Evolutionary conservation across 805 yeast species (phyloP), one percentile per base, ranked within the genome.

Genomic region (Monosporozyma aerobia): DNA sequence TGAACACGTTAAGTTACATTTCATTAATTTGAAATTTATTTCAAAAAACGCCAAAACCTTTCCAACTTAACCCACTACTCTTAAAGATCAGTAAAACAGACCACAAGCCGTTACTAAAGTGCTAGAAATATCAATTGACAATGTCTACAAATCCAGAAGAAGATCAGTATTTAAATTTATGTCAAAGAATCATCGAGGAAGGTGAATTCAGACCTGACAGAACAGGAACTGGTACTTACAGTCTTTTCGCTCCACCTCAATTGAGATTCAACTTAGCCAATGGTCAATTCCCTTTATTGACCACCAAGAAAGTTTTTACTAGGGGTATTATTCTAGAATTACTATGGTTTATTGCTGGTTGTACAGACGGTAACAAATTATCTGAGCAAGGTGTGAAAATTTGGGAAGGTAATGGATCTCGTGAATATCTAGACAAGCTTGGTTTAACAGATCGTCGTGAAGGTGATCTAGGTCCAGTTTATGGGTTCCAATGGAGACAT

Each of bases 401-500:
- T 52, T 94, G 99, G 99, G 99, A 94, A 68, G 99, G 99, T 16
- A 94, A 94, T 67, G 99, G 98, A 10, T 87, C 96, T 39, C 76
- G 97, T 55, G 96, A 89, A 68, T 94, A 81, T 66, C 73, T 94
- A 51, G 97, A 94, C 67, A 77, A 80, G 3, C 71, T 90, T 39
- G 99, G 98, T 0, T 77, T 94, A 47, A 77, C 77, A 0, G 75
- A 86, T 54, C 82, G 96, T 65, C 75, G 90, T 54, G 97, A 82
- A 61, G 98, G 98, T 52, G 99, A 94, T 70, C 70, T 94, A 60
- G 99, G 99, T 1, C 99, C 99, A 1, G 97, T 94, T 2, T 94
- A 94, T 67, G 99, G 99, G 0, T 94, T 94, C 72, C 99, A 94
- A 70, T 94, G 99, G 99, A 82, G 99, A 63, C 99, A 94, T 70